Evolutionary conservation across 441 rosid species (phyloP), one percentile per base, ranked within the genome.

Genomic region (Adansonia rubrostipa): DNA sequence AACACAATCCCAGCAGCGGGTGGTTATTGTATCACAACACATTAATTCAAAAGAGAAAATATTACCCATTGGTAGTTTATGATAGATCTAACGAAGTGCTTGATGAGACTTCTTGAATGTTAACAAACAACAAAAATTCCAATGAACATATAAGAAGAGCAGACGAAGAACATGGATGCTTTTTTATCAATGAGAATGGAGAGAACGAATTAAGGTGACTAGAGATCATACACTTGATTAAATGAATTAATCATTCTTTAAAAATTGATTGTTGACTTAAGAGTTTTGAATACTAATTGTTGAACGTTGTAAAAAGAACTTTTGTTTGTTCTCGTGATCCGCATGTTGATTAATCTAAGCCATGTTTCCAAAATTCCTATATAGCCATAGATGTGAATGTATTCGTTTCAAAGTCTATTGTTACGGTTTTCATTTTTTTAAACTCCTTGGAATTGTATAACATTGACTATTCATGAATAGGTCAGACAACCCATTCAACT

Each of bases 1-100:
- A 9, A 3, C 70, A 65, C 70, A 65, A 42, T 44, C 51, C 24
- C 53, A 42, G 53, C 40, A 48, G 13, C 19, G 19, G 6, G 11
- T 5, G 28, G 48, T 66, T 9, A 44, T n/a, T n/a, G 50, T 4
- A n/a, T 66, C 71, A 9, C 53, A 15, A 53, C 57, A 53, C 57
- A 53, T 14, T 53, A 53, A 53, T 53, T 15, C 17, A 53, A 15
- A 53, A 5, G 57, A 53, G 19, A 53, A 53, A 53, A 53, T 53
- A 53, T 53, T 53, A 53, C 57, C 57, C 57, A 53, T 36, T 36
- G 40, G 40, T 53, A 53, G 57, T 67, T 67, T 44, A 19, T 67
- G 9, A 20, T 53, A 53, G 19, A 53, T 53, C 19, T 15, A 53
- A 53, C 19, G 57, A 53, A 36, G 40, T 3, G 40, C 40, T 36